Evolutionary conservation across 2,329 filamentous ascomycete species (phyloP).

Genomic region (Fusarium sp.): DNA sequence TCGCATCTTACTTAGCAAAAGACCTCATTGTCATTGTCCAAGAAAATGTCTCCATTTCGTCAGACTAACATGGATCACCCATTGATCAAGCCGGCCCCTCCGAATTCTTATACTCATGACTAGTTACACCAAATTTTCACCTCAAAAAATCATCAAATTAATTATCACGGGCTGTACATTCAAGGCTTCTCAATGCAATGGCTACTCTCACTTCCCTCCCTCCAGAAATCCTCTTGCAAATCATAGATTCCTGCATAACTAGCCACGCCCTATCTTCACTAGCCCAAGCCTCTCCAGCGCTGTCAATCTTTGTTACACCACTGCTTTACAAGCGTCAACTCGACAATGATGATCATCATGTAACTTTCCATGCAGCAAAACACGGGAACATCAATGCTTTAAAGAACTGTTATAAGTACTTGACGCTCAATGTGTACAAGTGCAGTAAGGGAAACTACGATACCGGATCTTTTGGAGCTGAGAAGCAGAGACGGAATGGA

Average conservation of each 20-base stretch:
- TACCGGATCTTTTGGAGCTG: background rate
- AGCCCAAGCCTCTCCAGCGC: background rate
- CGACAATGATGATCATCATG: constrained; percentile 6
- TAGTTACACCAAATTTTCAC: background rate
- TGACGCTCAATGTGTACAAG: background rate
- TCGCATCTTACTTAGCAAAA: background rate
- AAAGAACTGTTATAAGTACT: background rate
- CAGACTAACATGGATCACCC: constrained; percentile 6
- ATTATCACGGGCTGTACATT: background rate
- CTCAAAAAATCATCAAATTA: background rate
- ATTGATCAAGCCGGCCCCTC: background rate
- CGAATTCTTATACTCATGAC: background rate
- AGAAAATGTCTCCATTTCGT: background rate
- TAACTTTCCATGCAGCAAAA: constrained; percentile 23
- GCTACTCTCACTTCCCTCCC: background rate
- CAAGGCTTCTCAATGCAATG: background rate
- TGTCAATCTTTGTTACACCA: constrained; percentile 5
- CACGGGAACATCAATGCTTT: background rate
- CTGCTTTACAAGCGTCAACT: constrained; percentile 29
- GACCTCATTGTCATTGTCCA: background rate
- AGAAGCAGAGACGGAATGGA: constrained; percentile 1
- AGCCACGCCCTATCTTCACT: constrained; percentile 1
- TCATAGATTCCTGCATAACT: background rate
- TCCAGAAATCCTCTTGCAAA: background rate
- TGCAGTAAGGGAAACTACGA: constrained; percentile 1